Conservation (phyloP, 805 yeast species). For the Kregervanrija delftensis region DNA sequence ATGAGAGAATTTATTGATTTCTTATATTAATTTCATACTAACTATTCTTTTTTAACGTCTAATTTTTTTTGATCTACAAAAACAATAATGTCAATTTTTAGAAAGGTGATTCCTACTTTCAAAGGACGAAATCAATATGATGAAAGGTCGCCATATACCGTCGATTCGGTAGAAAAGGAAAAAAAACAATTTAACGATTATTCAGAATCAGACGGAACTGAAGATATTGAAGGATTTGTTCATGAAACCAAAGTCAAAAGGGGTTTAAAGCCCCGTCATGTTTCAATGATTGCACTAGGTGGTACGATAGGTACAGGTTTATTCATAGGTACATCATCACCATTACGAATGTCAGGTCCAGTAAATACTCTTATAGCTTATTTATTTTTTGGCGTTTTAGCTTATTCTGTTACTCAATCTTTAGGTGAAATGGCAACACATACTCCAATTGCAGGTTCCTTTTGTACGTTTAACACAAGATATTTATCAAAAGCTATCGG, state of each 20-base stretch:
- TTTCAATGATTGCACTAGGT: slow-evolving; percentile 69
- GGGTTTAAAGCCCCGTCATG: slow-evolving; percentile 56
- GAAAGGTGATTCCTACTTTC: too few species aligned
- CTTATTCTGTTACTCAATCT: slow-evolving; percentile 58
- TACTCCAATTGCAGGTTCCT: slow-evolving; percentile 61
- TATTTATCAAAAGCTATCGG: slow-evolving; percentile 68
- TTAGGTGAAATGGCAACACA: slow-evolving; percentile 77
- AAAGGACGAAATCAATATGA: neutral
- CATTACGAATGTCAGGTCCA: slow-evolving; percentile 57
- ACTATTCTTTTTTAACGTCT: too few species aligned
- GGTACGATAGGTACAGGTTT: slow-evolving; percentile 78
- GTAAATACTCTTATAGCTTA: slow-evolving; percentile 58
- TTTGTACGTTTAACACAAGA: slow-evolving; percentile 63
- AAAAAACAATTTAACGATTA: neutral
- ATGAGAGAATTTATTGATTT: too few species aligned
- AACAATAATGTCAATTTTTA: too few species aligned
- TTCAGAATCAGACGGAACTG: neutral
- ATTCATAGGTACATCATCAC: slow-evolving; percentile 54
- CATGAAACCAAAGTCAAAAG: slow-evolving; percentile 30
- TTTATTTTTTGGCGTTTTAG: slow-evolving; percentile 56
- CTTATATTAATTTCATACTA: too few species aligned
- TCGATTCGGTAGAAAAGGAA: neutral
- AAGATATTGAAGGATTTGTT: slow-evolving; percentile 6
- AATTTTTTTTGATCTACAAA: too few species aligned
- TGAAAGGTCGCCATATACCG: neutral